Percentiles rank a stretch among this genome's conserved stretches.
phyloP scores from a whole-genome alignment of 192 early-diverging fungal species.

The Coemansia aciculifera region DNA sequence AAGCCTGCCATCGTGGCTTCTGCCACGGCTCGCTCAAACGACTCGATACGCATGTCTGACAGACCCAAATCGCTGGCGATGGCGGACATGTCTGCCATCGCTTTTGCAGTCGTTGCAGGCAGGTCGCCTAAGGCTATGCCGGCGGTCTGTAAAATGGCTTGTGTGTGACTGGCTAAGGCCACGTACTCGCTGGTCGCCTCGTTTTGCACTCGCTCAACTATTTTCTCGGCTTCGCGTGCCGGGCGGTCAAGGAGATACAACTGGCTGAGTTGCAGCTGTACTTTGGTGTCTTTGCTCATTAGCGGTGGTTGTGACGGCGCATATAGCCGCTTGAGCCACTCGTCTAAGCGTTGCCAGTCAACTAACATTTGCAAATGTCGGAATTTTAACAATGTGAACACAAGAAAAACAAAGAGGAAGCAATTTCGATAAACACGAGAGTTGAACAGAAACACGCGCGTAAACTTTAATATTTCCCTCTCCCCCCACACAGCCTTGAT shows the following conservation, averaged over 20 bases:
- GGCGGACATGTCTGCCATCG: conserved; percentile 26
- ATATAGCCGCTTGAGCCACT: conserved; percentile 38
- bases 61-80: conserved; percentile 20
- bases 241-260: conserved; percentile 12
- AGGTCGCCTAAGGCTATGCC: conserved; percentile 12
- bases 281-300: conserved; percentile 9
- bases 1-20: conserved; percentile 19
- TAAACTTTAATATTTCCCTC: too few species aligned
- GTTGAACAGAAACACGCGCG: not conserved
- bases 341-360: conserved; percentile 24
- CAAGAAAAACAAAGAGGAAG: not conserved
- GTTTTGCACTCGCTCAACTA: conserved; percentile 17
- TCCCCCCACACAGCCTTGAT: not conserved
- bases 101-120: conserved; percentile 15
- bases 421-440: not conserved
- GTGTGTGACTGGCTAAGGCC: conserved; percentile 14
- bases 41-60: conserved; percentile 21
- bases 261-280: conserved; percentile 20
- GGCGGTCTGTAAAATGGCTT: conserved; percentile 22
- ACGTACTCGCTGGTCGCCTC: conserved; percentile 37
- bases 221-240: not conserved
- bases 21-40: conserved; percentile 38
- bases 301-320: conserved; percentile 29
- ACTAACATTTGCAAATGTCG: not conserved
- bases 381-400: not conserved